Percentiles rank a stretch among this genome's conserved stretches.
Conservation (phyloP, 371 early-diverging fungal species). For the Circinella umbellata region DNA sequence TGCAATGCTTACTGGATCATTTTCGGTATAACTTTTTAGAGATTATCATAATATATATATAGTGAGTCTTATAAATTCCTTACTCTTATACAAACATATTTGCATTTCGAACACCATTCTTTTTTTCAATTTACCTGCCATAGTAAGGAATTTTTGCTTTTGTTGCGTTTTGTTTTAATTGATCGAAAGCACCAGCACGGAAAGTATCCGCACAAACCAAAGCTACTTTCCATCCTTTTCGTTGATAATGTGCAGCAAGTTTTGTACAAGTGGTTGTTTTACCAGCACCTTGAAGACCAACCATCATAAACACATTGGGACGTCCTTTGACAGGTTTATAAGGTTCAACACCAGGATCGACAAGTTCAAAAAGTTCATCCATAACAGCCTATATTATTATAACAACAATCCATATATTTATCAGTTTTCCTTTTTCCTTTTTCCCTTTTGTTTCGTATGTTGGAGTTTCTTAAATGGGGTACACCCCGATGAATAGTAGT, state of each 20-base stretch:
- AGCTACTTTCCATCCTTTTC: slow-evolving; percentile 97
- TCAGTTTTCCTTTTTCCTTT: no score
- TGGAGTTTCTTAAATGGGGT: no score
- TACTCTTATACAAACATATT: no score
- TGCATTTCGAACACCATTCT: neutral
- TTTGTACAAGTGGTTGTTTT: slow-evolving; percentile 99
- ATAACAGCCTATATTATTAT: slow-evolving; percentile 75
- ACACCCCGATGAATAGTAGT: no score
- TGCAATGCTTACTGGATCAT: slow-evolving; percentile 97
- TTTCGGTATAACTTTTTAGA: slow-evolving; percentile 79
- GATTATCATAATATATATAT: no score
- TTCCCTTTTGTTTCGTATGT: no score
- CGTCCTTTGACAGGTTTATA: slow-evolving; percentile 89
- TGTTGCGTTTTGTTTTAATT: slow-evolving; percentile 98
- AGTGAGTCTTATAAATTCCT: no score
- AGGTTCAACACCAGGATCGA: slow-evolving; percentile 93
- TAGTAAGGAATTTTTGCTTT: slow-evolving; percentile 98
- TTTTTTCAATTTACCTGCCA: slow-evolving; percentile 62
- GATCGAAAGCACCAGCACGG: slow-evolving; percentile 99
- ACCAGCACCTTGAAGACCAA: slow-evolving; percentile 99
- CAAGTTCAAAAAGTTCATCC: slow-evolving; percentile 92
- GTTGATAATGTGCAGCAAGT: slow-evolving; percentile 95
- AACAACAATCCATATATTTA: no score
- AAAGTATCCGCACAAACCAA: slow-evolving; percentile 99
- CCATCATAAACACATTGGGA: slow-evolving; percentile 97